A percentile compares a stretch with the other conserved stretches of the same genome.
Conservation (phyloP, 1,284 basidiomycete genomes). For the Ceratobasidium sp. region DNA sequence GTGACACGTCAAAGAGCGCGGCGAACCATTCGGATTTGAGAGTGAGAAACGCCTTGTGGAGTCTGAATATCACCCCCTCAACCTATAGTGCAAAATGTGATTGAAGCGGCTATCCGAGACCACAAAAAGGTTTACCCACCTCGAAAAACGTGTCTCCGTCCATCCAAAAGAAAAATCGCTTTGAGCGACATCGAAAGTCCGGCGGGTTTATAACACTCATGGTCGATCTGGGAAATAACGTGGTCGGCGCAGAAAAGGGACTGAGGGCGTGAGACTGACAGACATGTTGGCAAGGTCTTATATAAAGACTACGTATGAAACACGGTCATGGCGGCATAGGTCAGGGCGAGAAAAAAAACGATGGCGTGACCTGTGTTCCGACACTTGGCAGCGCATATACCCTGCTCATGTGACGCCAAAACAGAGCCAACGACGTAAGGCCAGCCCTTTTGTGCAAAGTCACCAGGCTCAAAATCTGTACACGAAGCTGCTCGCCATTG, state of each 20-base stretch:
- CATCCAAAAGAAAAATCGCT: slow-evolving; percentile 37
- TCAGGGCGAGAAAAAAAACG: no score
- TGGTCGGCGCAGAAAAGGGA: slow-evolving; percentile 4
- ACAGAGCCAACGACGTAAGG: slow-evolving; percentile 20
- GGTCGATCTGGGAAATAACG: slow-evolving; percentile 11
- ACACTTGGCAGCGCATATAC: slow-evolving; percentile 26
- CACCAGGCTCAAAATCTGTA: slow-evolving; percentile 6
- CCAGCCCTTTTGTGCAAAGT: not conserved
- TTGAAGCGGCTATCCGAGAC: not conserved
- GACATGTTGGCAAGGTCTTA: slow-evolving; percentile 9
- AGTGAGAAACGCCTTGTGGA: slow-evolving; percentile 34
- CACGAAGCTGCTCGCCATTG: not conserved
- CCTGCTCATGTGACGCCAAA: slow-evolving; percentile 18
- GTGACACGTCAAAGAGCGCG: slow-evolving; percentile 22
- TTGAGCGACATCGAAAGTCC: slow-evolving; percentile 21
- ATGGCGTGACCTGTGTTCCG: slow-evolving; percentile 38
- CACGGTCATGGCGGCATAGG: not conserved
- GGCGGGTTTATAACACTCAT: slow-evolving; percentile 25
- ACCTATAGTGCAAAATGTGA: not conserved
- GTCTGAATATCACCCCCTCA: slow-evolving; percentile 29
- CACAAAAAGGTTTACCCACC: not conserved
- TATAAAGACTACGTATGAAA: slow-evolving; percentile 14
- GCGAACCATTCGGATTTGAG: slow-evolving; percentile 36
- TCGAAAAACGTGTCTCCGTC: slow-evolving; percentile 38
- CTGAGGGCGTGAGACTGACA: not conserved